Percentiles rank a stretch among this genome's conserved stretches.
These are phyloP conservation scores for Boletus tomentosulus DNA, from an alignment of 768 basidiomycete species.

Conservation along the genomic window DNA sequence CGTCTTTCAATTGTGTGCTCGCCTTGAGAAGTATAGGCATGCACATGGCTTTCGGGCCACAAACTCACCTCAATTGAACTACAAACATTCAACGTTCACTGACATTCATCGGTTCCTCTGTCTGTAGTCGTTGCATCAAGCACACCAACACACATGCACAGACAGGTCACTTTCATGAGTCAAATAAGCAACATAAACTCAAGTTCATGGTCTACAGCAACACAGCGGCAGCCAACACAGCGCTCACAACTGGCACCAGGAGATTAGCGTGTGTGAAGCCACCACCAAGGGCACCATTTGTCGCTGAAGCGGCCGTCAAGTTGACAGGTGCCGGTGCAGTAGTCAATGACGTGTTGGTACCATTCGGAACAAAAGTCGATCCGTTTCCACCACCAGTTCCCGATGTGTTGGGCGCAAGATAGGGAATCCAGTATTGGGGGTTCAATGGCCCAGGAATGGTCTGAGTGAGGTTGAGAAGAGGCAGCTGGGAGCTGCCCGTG, in stretches of 20 bases:
- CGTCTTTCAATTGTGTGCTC: too few relatives aligned
- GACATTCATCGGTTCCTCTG: neutral
- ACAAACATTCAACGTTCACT: neutral
- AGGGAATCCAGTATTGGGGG: conserved; percentile 35
- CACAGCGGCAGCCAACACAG: conserved; percentile 9
- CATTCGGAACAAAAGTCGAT: conserved; percentile 32
- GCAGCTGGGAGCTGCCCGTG: conserved; percentile 21
- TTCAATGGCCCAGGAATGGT: conserved; percentile 42
- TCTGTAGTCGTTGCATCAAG: neutral
- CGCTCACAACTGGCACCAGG: conserved; percentile 5
- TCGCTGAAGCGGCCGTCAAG: conserved; percentile 26
- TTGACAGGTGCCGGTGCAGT: conserved; percentile 36
- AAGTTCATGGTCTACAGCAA: conserved; percentile 10
- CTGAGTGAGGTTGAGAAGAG: conserved; percentile 37
- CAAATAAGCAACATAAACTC: conserved; percentile 1
- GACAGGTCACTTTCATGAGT: conserved; percentile 1
- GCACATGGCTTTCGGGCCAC: neutral
- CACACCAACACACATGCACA: neutral
- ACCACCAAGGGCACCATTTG: conserved; percentile 5
- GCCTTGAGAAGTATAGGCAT: too few relatives aligned
- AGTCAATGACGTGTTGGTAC: conserved; percentile 32
- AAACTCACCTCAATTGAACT: neutral
- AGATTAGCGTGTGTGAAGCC: conserved; percentile 1
- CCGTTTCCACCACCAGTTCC: conserved; percentile 40
- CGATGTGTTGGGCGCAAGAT: conserved; percentile 35